Evolutionary conservation across 139 green algal species (phyloP), one percentile per base, ranked within the genome.

Genomic region (Closterium sp.): DNA sequence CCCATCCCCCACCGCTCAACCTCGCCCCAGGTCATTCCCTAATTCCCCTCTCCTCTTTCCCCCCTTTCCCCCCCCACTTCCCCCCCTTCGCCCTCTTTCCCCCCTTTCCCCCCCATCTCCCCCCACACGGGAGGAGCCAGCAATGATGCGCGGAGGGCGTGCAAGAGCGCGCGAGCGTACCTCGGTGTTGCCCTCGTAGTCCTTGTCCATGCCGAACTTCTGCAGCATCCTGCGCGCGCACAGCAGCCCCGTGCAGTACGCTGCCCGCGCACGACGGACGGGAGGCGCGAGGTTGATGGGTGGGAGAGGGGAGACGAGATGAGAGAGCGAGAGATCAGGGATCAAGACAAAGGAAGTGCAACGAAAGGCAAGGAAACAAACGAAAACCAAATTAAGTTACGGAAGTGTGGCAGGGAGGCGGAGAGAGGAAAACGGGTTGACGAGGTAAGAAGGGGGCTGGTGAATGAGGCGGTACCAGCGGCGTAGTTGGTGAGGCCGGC

Each of bases 401-500:
- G 38, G 5, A 50, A 9, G 38, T 50, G 7, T 1, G 62, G 62
- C 62, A 13, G 62, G 24, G 85, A 34, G 85, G 28, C 21, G 2
- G 32, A 29, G n/a, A 87, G 22, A 24, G 28, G 85, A 31, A 21
- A 5, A 27, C n/a, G 85, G 22, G 85, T 50, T 50, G 13, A 50
- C 38, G 38, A 9, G 38, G 38, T 1, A 50, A 50, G 38, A 50
- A 24, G 85, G 27, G 85, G 85, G 85, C 3, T 19, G 70, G 31
- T 86, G 21, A 42, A 90, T 19, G 22, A 9, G 73, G 21, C 42
- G 30, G 31, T n/a, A 95, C 93, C 97, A 45, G 98, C 98, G 19
- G 98, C 95, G 93, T 99, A 99, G 97, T 99, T 99, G 91, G 96
- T 99, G 84, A 99, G 96, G 45, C 98, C 98, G 85, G 96, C 92